Percentiles rank a stretch among this genome's conserved stretches.
Conservation (phyloP, 2,329 filamentous ascomycete genomes). For the Exophiala mesophila region DNA sequence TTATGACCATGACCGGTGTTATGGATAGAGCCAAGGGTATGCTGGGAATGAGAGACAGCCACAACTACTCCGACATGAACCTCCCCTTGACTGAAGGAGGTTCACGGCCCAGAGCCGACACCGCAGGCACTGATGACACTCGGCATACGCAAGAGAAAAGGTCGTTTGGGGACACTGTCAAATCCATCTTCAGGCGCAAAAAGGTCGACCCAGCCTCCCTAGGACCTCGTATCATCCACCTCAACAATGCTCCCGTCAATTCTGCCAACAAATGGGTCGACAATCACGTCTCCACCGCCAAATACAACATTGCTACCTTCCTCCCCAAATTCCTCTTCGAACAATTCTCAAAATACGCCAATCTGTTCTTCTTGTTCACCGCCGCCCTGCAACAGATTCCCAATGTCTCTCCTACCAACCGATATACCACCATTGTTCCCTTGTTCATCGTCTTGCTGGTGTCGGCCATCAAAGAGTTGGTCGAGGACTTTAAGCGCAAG, state of each 20-base stretch:
- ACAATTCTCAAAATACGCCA: conserved; percentile 98
- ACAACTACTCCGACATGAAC: conserved; percentile 96
- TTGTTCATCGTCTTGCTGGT: conserved; percentile 83
- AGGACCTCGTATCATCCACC: conserved; percentile 84
- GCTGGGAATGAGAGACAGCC: conserved; percentile 71
- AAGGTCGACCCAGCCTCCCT: conserved; percentile 86
- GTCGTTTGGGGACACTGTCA: conserved; percentile 73
- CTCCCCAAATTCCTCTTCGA: conserved; percentile 95
- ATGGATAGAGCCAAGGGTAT: conserved; percentile 84
- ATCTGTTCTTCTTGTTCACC: conserved; percentile 98
- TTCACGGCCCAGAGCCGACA: conserved; percentile 45
- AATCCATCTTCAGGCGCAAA: conserved; percentile 80
- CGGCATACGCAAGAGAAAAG: conserved; percentile 47
- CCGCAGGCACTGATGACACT: conserved; percentile 38
- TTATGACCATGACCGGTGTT: conserved; percentile 77
- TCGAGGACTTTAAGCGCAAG: conserved; percentile 90
- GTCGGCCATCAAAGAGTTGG: conserved; percentile 89
- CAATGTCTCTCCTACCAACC: conserved; percentile 87
- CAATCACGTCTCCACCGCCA: conserved; percentile 96
- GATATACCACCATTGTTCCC: conserved; percentile 94
- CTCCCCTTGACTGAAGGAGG: conserved; percentile 80
- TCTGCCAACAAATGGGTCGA: conserved; percentile 82
- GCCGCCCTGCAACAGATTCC: conserved; percentile 93
- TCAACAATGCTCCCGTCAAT: conserved; percentile 96
- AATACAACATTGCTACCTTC: conserved; percentile 93